Evolutionary conservation across 805 yeast species (phyloP), one percentile per base, ranked within the genome.

Genomic region (Wickerhamomyces bisporus): DNA sequence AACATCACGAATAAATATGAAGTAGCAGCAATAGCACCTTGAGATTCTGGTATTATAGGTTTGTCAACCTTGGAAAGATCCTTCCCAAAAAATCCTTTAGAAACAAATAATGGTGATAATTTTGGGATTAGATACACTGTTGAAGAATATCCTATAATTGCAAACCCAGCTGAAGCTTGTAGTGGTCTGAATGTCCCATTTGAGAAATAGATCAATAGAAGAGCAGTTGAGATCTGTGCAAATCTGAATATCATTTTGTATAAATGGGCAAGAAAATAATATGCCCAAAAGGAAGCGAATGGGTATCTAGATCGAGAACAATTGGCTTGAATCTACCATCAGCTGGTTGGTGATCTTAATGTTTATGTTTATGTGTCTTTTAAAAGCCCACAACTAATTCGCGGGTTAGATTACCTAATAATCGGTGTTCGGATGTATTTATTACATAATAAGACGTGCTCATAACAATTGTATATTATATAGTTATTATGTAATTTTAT

Each of bases 11-110:
- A 78, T 39, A 93, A 60, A 57, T 89, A 88, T 0, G 88, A 79
- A 4, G 84, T 70, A 0, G 96, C 93, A 5, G 87, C 75, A 0
- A 91, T 82, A 3, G 87, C 81, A n/a, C 98, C 98, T 68, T 91
- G 79, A 0, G 94, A 76, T 63, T 93, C 98, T 1, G 98, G 93
- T 9, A 87, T 71, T 3, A 79, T 67, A 0, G 95, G 94, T 30
- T 61, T 68, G n/a, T 76, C 77, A n/a, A 57, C 60, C 58, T 93
- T 93, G 31, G 88, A 80, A 54, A 88, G 50, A 58, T 93, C 98
- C 44, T 72, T 77, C 9, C 98, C 98, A 44, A 64, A 73, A n/a
- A 93, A 70, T 0, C 98, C 98, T 31, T 83, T 76, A 37, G 73
- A 71, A 17, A 84, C 71, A 60, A 89, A 89, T 30, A 78, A 68